A percentile compares a stretch with the other conserved stretches of the same genome.
These are phyloP conservation scores for Exophiala alcalophila DNA, from an alignment of 2,329 filamentous ascomycete genomes.

Conservation along the genomic window DNA sequence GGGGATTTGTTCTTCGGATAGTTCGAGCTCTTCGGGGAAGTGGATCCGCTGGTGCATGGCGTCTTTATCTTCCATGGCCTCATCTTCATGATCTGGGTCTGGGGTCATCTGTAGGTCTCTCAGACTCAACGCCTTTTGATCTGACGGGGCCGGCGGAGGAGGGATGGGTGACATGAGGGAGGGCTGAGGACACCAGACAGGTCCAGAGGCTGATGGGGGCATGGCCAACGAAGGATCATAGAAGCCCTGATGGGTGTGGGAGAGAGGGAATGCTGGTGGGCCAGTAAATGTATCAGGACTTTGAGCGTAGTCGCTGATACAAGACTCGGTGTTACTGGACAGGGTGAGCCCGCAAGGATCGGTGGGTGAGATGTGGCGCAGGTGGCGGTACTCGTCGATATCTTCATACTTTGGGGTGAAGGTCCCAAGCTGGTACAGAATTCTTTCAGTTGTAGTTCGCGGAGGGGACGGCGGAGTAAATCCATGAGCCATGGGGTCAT, in stretches of 20 bases:
- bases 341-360: constrained; percentile 16
- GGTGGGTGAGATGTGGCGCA: constrained; percentile 23
- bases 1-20: constrained; percentile 19
- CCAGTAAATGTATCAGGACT: constrained; percentile 20
- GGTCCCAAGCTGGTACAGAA: constrained; percentile 6
- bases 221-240: not conserved
- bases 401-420: constrained; percentile 5
- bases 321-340: constrained; percentile 19
- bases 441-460: not conserved
- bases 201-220: not conserved
- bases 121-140: constrained; percentile 19
- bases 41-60: constrained; percentile 12
- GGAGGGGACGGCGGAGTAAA: constrained; percentile 9
- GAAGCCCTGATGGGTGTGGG: not conserved
- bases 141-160: not conserved
- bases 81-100: constrained; percentile 19
- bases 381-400: constrained; percentile 10
- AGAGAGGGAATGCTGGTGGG: constrained; percentile 6
- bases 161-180: constrained; percentile 3
- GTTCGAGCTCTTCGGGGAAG: constrained; percentile 25
- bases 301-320: constrained; percentile 21
- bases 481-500: constrained; percentile 22
- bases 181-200: constrained; percentile 9
- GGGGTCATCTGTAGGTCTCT: constrained; percentile 25
- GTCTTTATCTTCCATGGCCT: constrained; percentile 14